Evolutionary conservation across 768 basidiomycete species (phyloP).

Genomic region (Trametes gibbosa): DNA sequence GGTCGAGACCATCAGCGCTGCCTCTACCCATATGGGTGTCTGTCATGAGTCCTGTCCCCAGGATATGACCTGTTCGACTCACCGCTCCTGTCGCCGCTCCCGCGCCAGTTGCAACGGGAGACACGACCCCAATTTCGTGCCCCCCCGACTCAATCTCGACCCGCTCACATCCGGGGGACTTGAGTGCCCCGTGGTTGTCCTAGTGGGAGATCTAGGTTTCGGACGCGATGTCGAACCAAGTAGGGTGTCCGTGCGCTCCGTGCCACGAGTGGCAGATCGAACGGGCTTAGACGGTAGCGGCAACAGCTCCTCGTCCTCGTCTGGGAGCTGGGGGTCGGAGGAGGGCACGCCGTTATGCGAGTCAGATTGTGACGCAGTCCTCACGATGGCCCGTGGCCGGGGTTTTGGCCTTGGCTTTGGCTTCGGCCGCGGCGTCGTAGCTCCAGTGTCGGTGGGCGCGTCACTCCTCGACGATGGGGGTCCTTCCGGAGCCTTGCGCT

Average conservation of each 20-base stretch:
- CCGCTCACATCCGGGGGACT: background rate
- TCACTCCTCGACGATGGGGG: background rate
- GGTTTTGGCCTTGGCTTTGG: constrained; percentile 5
- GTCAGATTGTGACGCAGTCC: background rate
- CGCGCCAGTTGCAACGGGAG: constrained; percentile 8
- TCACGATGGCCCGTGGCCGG: background rate
- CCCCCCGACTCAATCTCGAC: background rate
- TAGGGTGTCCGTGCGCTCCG: background rate
- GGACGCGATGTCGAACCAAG: background rate
- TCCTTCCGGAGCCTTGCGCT: background rate
- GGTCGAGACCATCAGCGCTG: background rate
- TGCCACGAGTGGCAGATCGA: background rate
- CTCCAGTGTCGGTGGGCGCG: background rate
- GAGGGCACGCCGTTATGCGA: background rate
- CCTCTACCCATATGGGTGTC: background rate
- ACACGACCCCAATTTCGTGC: background rate
- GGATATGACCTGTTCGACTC: background rate
- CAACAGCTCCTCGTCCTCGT: background rate
- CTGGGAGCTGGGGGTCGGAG: too few relatives aligned
- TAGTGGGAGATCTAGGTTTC: background rate
- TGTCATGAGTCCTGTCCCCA: background rate
- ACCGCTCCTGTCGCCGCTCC: constrained; percentile 8
- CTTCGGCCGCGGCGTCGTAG: background rate
- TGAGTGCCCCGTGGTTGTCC: background rate
- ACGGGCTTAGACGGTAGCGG: background rate